A percentile compares a stretch with the other conserved stretches of the same genome.
phyloP scores from a whole-genome alignment of 306 rosid species.

The Crataegus laevigata region DNA sequence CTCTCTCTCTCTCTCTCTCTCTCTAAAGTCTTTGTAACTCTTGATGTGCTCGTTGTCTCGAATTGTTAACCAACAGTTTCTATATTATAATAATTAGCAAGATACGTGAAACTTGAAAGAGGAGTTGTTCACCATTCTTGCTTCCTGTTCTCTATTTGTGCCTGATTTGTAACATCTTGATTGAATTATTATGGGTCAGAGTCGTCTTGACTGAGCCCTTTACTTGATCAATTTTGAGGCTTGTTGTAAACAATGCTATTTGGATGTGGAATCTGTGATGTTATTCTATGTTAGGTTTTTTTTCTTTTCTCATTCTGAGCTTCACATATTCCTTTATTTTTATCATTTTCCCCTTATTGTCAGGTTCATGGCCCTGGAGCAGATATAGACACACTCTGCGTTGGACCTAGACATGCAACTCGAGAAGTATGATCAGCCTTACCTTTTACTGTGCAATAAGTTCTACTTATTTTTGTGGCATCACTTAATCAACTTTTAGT shows the following conservation, averaged over 20 bases:
- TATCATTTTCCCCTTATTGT: constrained; percentile 10
- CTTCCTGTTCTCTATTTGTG: background rate
- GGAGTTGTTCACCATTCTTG: background rate
- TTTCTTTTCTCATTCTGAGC: background rate
- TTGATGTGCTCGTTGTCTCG: background rate
- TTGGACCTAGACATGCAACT: constrained; percentile 92
- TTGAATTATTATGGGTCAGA: background rate
- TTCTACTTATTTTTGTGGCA: background rate
- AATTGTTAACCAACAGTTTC: background rate
- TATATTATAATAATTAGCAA: background rate
- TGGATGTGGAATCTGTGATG: background rate
- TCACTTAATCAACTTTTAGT: constrained; percentile 12
- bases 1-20: background rate
- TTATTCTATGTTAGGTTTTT: background rate
- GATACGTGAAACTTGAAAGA: background rate
- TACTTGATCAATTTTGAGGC: background rate
- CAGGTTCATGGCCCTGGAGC: constrained; percentile 99
- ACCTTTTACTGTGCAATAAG: constrained; percentile 6
- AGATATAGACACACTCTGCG: constrained; percentile 93
- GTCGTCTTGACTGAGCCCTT: background rate
- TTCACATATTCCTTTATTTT: background rate
- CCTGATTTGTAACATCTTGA: background rate
- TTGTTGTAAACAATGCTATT: background rate
- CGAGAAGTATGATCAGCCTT: constrained; percentile 58
- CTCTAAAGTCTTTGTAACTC: background rate